Percentiles rank a stretch among this genome's conserved stretches.
These are phyloP conservation scores for Microbotryomycetes sp. DNA, from an alignment of 1,284 basidiomycete genomes.

Conservation along the genomic window DNA sequence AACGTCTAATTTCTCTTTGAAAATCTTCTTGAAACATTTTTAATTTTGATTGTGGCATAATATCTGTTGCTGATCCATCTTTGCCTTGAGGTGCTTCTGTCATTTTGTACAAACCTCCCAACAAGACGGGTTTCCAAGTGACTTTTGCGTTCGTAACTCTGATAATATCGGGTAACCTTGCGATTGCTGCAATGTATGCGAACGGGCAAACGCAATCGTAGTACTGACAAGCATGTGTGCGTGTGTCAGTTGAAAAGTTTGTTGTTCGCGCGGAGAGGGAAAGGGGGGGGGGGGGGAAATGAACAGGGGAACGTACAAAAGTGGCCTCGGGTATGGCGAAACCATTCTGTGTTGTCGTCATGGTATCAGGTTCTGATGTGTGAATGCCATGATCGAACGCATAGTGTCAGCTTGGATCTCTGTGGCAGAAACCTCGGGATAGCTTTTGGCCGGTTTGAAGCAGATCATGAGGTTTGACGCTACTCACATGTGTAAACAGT, in stretches of 20 bases:
- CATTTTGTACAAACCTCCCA: slow-evolving; percentile 8
- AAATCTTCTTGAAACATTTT: slow-evolving; percentile 3
- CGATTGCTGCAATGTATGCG: not conserved
- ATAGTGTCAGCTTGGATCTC: too few relatives aligned
- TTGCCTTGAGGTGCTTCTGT: slow-evolving; percentile 15
- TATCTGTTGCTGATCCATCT: slow-evolving; percentile 6
- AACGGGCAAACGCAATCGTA: slow-evolving; percentile 2
- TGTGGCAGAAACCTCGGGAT: too few relatives aligned
- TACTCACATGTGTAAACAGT: too few relatives aligned
- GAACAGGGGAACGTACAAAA: not conserved
- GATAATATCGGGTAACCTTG: slow-evolving; percentile 1
- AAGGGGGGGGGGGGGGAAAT: too few relatives aligned
- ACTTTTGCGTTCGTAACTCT: slow-evolving; percentile 5
- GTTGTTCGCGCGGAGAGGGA: too few relatives aligned
- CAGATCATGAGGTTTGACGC: too few relatives aligned
- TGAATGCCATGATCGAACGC: too few relatives aligned
- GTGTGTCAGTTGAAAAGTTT: too few relatives aligned
- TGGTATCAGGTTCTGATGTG: too few relatives aligned
- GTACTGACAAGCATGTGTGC: too few relatives aligned
- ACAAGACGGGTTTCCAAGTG: slow-evolving; percentile 8
- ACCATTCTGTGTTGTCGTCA: not conserved
- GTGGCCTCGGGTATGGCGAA: not conserved
- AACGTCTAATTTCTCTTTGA: slow-evolving; percentile 4
- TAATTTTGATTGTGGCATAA: not conserved
- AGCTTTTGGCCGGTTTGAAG: too few relatives aligned